Evolutionary conservation across 345 rosid genomes (phyloP).

Genomic region (Linum trigynum): DNA sequence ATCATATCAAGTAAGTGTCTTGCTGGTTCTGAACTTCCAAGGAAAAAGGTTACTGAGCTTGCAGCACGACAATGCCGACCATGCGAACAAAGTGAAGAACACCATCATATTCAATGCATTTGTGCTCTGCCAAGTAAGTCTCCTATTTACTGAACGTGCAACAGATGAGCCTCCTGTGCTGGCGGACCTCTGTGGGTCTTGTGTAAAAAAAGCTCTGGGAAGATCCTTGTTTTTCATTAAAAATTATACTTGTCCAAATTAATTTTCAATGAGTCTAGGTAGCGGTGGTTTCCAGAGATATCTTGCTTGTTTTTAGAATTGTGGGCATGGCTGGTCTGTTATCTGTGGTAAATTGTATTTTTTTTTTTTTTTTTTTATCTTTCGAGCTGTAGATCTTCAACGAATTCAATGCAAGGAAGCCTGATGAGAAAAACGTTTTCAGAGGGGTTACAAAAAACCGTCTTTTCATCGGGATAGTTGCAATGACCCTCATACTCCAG

Average conservation of each 20-base stretch:
- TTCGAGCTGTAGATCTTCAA: slow-evolving; percentile 22
- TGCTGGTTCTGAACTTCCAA: slow-evolving; percentile 24
- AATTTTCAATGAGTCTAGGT: too few relatives aligned
- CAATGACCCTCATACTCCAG: slow-evolving; percentile 26
- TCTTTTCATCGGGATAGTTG: slow-evolving; percentile 21
- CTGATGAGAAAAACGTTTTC: slow-evolving; percentile 23
- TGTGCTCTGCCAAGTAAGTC: slow-evolving; percentile 28
- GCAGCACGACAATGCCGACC: slow-evolving; percentile 5
- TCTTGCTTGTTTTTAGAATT: too few relatives aligned
- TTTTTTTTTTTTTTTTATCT: neutral
- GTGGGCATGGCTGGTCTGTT: too few relatives aligned
- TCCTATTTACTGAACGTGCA: neutral
- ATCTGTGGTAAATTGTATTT: too few relatives aligned
- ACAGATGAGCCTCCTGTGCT: neutral
- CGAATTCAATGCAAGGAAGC: slow-evolving; percentile 27
- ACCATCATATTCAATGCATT: slow-evolving; percentile 29
- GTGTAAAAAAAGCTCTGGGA: too few relatives aligned
- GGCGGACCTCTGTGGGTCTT: too few relatives aligned
- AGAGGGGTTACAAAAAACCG: slow-evolving; percentile 19
- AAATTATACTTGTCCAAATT: too few relatives aligned
- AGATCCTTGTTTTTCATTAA: too few relatives aligned
- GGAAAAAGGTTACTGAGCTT: slow-evolving; percentile 20
- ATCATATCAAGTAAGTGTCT: slow-evolving; percentile 21
- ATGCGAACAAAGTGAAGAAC: slow-evolving; percentile 25
- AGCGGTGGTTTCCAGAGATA: too few relatives aligned